Conservation (phyloP, 495 filamentous ascomycete species). For the Penicillium verhagenii region DNA sequence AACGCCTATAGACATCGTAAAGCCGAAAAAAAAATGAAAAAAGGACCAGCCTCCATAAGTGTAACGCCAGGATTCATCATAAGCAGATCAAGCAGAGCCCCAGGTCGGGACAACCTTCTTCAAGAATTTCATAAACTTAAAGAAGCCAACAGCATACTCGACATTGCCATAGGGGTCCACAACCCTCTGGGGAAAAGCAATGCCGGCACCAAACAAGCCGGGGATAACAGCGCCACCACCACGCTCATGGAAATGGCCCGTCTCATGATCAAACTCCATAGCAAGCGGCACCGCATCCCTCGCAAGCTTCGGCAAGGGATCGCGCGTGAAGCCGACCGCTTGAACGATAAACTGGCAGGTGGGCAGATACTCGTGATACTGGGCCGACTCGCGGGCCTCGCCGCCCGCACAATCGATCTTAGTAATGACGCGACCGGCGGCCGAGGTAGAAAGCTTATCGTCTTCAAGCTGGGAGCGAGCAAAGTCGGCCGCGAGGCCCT, state of each 20-base stretch:
- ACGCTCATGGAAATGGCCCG: constrained; percentile 47
- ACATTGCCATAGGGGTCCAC: constrained; percentile 60
- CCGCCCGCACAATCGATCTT: constrained; percentile 50
- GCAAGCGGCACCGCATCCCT: constrained; percentile 29
- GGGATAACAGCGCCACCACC: constrained; percentile 34
- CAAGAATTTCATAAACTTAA: constrained; percentile 63
- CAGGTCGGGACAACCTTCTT: constrained; percentile 52
- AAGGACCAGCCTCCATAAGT: neutral
- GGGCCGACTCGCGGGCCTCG: constrained; percentile 32
- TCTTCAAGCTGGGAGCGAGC: constrained; percentile 56
- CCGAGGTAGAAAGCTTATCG: constrained; percentile 41
- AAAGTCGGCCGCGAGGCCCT: constrained; percentile 59
- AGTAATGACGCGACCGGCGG: constrained; percentile 48
- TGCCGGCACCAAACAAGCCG: constrained; percentile 57
- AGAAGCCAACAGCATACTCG: constrained; percentile 60
- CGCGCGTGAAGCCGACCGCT: constrained; percentile 54
- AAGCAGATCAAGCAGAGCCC: constrained; percentile 12
- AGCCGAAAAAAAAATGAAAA: neutral
- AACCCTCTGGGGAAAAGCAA: constrained; percentile 60
- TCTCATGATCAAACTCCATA: constrained; percentile 49
- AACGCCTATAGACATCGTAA: neutral
- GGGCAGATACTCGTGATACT: constrained; percentile 45
- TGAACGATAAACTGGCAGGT: constrained; percentile 51
- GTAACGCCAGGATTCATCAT: neutral
- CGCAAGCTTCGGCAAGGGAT: constrained; percentile 45